These are phyloP conservation scores for Taxawa tesnikishii DNA, from an alignment of 2,329 filamentous ascomycete genomes.

Conservation along the genomic window DNA sequence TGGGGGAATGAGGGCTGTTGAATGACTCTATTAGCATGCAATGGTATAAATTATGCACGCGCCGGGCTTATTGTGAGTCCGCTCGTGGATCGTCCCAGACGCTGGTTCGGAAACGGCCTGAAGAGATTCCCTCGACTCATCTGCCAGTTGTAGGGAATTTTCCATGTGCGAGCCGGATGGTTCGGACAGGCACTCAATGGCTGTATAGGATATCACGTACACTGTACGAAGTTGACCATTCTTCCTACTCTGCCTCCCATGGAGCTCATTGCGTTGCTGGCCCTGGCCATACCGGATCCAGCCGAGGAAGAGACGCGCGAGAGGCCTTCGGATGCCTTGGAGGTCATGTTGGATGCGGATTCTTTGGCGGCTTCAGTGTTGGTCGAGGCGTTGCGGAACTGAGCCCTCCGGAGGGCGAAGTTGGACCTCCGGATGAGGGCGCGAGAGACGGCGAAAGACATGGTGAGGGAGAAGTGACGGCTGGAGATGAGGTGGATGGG, in stretches of 20 bases:
- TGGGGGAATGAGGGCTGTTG: constrained; percentile 74
- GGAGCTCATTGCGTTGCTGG: constrained; percentile 55
- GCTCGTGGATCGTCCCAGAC: too few relatives aligned
- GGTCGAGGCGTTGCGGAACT: constrained; percentile 36
- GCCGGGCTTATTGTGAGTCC: too few relatives aligned
- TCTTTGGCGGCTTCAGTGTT: constrained; percentile 36
- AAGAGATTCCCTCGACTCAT: too few relatives aligned
- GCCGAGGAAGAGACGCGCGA: constrained; percentile 71
- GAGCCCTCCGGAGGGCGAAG: constrained; percentile 23
- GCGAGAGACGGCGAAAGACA: constrained; percentile 35
- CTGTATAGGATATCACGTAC: constrained; percentile 45
- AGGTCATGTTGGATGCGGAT: constrained; percentile 24
- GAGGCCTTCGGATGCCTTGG: constrained; percentile 71
- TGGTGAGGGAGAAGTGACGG: constrained; percentile 17
- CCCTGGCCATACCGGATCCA: constrained; percentile 62
- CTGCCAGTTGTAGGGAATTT: too few relatives aligned
- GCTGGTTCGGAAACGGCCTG: too few relatives aligned
- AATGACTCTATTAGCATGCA: too few relatives aligned
- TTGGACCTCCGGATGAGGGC: constrained; percentile 31
- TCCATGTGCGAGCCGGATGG: too few relatives aligned
- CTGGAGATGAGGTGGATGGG: background rate
- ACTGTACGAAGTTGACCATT: constrained; percentile 69
- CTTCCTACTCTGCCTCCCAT: constrained; percentile 75
- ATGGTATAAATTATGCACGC: too few relatives aligned
- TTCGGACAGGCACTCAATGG: background rate